These are phyloP conservation scores for Platanthera zijinensis DNA, from an alignment of 106 monocot species.

Conservation along the genomic window DNA sequence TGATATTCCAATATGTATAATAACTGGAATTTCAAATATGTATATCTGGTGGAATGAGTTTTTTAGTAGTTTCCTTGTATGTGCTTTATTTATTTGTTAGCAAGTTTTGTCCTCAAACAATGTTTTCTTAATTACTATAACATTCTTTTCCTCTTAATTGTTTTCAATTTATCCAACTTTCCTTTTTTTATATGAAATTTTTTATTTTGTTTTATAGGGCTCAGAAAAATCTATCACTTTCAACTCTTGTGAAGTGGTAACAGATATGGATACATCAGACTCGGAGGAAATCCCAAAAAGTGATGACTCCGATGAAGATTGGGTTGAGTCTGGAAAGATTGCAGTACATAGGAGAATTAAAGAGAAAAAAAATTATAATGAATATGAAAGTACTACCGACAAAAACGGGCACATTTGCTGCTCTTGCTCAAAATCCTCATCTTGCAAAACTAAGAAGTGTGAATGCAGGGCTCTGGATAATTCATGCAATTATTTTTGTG, in stretches of 20 bases:
- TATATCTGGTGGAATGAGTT: too few relatives aligned
- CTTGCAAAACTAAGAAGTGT: constrained; percentile 88
- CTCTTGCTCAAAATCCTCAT: constrained; percentile 56
- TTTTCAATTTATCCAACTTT: background rate
- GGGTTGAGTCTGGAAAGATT: constrained; percentile 36
- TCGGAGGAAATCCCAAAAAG: constrained; percentile 32
- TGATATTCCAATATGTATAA: too few relatives aligned
- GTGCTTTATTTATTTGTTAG: too few relatives aligned
- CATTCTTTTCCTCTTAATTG: too few relatives aligned
- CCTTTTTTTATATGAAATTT: background rate
- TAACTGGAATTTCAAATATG: too few relatives aligned
- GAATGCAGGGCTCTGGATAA: constrained; percentile 54
- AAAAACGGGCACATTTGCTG: constrained; percentile 30
- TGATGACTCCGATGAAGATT: constrained; percentile 41
- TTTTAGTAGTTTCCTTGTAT: too few relatives aligned
- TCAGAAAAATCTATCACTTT: constrained; percentile 22
- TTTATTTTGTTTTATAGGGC: constrained; percentile 13
- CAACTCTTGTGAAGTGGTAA: constrained; percentile 12
- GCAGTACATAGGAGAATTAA: constrained; percentile 16
- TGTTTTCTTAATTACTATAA: too few relatives aligned
- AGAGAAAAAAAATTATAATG: background rate
- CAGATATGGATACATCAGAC: constrained; percentile 87
- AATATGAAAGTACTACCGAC: constrained; percentile 1
- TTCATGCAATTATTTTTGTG: constrained; percentile 42
- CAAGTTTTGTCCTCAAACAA: too few relatives aligned